A percentile compares a stretch with the other conserved stretches of the same genome.
These are phyloP conservation scores for Phytophthora pinifolia DNA, from an alignment of 352 stramenopile genomes.

Conservation along the genomic window DNA sequence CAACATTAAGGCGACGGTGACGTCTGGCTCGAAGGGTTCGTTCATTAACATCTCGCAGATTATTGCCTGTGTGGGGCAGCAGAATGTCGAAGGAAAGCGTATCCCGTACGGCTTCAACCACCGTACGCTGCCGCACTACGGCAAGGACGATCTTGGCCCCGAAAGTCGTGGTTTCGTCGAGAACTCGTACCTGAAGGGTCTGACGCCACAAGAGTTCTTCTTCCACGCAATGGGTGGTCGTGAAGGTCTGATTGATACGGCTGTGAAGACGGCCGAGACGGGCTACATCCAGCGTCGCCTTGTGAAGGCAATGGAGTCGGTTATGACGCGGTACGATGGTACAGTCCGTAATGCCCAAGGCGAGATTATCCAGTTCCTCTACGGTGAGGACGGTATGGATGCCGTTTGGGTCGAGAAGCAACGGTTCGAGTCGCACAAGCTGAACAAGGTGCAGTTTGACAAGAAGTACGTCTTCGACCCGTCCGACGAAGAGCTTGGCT, in stretches of 20 bases:
- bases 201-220: conserved; percentile 98
- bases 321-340: conserved; percentile 99
- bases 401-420: conserved; percentile 99
- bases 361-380: conserved; percentile 88
- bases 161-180: conserved; percentile 99
- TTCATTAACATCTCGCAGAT: conserved; percentile 99
- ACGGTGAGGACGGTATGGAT: conserved; percentile 99
- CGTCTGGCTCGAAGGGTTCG: conserved; percentile 98
- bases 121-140: conserved; percentile 96
- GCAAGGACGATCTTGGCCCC: conserved; percentile 97
- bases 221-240: conserved; percentile 99
- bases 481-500: conserved; percentile 93
- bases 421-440: conserved; percentile 85
- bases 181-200: conserved; percentile 98
- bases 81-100: conserved; percentile 98
- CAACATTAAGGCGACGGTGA: conserved; percentile 99
- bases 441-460: conserved; percentile 95
- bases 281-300: conserved; percentile 99
- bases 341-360: conserved; percentile 96
- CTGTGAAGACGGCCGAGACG: conserved; percentile 99
- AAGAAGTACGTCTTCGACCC: conserved; percentile 93
- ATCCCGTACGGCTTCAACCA: conserved; percentile 96
- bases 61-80: conserved; percentile 98
- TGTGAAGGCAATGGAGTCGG: conserved; percentile 99
- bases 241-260: conserved; percentile 99